Conservation (phyloP, 2,329 filamentous ascomycete species). For the Pseudocercospora musae region DNA sequence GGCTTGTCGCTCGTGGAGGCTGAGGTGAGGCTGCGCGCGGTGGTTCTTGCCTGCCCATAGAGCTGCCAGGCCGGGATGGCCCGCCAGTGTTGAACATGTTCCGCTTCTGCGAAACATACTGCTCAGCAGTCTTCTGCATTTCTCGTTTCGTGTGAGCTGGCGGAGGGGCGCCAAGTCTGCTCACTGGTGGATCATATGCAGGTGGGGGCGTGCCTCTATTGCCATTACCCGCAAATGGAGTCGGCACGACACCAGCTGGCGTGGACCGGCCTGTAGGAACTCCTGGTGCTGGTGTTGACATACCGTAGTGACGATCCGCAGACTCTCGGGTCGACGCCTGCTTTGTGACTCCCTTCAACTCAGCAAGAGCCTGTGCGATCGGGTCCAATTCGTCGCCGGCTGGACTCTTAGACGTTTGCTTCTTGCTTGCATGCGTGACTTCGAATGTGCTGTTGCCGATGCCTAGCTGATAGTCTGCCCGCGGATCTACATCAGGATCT, state of each 20-base stretch:
- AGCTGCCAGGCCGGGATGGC: slow-evolving; percentile 32
- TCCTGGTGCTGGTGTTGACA: slow-evolving; percentile 70
- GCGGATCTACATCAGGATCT: slow-evolving; percentile 77
- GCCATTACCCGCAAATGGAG: slow-evolving; percentile 43
- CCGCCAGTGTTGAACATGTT: slow-evolving; percentile 62
- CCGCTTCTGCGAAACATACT: slow-evolving; percentile 78
- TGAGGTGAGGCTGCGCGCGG: slow-evolving; percentile 61
- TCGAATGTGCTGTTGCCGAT: slow-evolving; percentile 95
- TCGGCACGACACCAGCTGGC: slow-evolving; percentile 39
- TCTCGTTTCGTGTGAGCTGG: slow-evolving; percentile 89
- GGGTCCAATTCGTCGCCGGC: slow-evolving; percentile 65
- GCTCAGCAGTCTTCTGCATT: slow-evolving; percentile 93
- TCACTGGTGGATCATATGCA: slow-evolving; percentile 75
- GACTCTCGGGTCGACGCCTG: slow-evolving; percentile 79
- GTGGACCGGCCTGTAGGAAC: slow-evolving; percentile 43
- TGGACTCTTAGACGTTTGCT: slow-evolving; percentile 34
- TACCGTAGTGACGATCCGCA: slow-evolving; percentile 93
- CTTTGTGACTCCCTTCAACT: slow-evolving; percentile 84
- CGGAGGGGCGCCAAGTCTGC: slow-evolving; percentile 80
- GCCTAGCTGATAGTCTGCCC: slow-evolving; percentile 88
- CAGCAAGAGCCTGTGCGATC: slow-evolving; percentile 86
- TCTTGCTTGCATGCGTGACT: slow-evolving; percentile 66
- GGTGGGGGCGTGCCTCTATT: slow-evolving; percentile 76
- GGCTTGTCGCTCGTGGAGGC: slow-evolving; percentile 56
- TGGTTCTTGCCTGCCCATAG: slow-evolving; percentile 31